Conservation (phyloP, 768 basidiomycete genomes). For the Lepiota brunneoincarnata region DNA sequence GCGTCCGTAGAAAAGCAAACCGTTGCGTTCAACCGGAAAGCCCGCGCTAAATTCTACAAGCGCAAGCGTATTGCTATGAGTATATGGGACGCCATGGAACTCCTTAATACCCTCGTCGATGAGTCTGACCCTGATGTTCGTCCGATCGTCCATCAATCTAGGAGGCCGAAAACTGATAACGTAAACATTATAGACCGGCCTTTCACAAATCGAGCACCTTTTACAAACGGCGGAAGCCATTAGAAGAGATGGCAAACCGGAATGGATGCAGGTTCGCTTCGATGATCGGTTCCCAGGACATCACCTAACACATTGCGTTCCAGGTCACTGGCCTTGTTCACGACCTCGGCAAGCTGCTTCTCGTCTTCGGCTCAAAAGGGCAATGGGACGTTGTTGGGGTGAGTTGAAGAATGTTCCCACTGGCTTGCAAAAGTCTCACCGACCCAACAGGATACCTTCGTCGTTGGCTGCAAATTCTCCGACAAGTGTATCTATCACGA, state of each 20-base stretch:
- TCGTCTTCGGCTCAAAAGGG: conserved; percentile 81
- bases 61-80: conserved; percentile 73
- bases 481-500: conserved; percentile 82
- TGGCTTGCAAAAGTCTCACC: conserved; percentile 13
- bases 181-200: conserved; percentile 48
- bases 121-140: conserved; percentile 88
- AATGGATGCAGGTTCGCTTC: conserved; percentile 78
- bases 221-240: conserved; percentile 93
- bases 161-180: conserved; percentile 19
- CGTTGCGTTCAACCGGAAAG: conserved; percentile 76
- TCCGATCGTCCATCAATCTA: conserved; percentile 6
- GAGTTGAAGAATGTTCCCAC: conserved; percentile 21
- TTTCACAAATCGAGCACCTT: conserved; percentile 88
- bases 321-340: conserved; percentile 80
- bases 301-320: background rate
- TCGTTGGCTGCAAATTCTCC: conserved; percentile 85
- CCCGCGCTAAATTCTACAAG: conserved; percentile 71
- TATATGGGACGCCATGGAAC: conserved; percentile 84
- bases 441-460: conserved; percentile 41
- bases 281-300: background rate
- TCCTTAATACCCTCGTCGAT: conserved; percentile 83
- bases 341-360: conserved; percentile 85
- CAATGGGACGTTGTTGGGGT: conserved; percentile 97
- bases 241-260: conserved; percentile 79
- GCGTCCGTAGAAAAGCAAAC: conserved; percentile 73